Evolutionary conservation across 192 early-diverging fungal species (phyloP).

Genomic region (Mortierella claussenii): DNA sequence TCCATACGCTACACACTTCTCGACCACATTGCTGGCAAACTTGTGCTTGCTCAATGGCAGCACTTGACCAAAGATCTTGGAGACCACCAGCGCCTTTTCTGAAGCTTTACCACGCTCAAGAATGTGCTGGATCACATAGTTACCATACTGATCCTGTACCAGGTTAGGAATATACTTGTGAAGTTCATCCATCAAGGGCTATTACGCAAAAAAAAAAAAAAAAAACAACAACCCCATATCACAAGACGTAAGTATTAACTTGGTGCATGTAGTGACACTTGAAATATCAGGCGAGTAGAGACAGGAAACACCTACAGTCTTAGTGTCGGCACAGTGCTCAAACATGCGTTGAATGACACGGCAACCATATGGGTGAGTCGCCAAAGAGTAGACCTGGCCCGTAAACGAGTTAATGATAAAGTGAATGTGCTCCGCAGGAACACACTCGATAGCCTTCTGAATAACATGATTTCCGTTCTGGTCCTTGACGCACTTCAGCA

Average conservation of each 20-base stretch:
- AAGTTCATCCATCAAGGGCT: conserved; percentile 93
- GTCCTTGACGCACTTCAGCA: conserved; percentile 99
- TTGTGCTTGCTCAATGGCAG: conserved; percentile 97
- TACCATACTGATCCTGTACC: conserved; percentile 99
- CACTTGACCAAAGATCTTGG: conserved; percentile 92
- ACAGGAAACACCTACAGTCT: conserved; percentile 68
- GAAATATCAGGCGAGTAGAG: too few species aligned
- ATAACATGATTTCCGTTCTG: conserved; percentile 99
- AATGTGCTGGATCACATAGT: conserved; percentile 99
- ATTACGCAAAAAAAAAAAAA: conserved; percentile 11
- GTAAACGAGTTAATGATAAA: conserved; percentile 99
- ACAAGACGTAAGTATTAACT: too few species aligned
- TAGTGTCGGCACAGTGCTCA: conserved; percentile 95
- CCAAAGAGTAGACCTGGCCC: conserved; percentile 94
- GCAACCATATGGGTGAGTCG: conserved; percentile 98
- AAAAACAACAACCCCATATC: too few species aligned
- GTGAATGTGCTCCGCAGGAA: conserved; percentile 90
- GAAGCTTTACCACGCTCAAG: conserved; percentile 90
- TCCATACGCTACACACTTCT: conserved; percentile 97
- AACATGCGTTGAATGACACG: conserved; percentile 99
- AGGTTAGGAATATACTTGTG: conserved; percentile 91
- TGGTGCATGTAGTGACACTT: too few species aligned
- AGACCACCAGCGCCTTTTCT: conserved; percentile 89
- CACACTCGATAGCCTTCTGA: conserved; percentile 98
- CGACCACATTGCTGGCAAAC: conserved; percentile 99